Conservation (phyloP, 1,284 basidiomycete species). For the Sphaerobolus stellatus region DNA sequence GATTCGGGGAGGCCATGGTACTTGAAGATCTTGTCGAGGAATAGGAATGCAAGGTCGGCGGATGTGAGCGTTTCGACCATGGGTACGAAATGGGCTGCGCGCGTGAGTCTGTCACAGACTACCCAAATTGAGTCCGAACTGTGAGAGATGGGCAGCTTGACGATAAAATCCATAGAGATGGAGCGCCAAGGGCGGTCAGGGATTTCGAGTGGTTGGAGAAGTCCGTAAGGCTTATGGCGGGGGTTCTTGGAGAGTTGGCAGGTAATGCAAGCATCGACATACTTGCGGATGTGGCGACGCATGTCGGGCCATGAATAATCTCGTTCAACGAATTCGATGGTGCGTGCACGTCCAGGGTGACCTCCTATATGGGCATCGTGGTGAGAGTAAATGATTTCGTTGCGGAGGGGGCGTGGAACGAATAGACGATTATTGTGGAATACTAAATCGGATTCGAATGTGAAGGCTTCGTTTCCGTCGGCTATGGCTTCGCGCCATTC, state of each 20-base stretch:
- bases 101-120: slow-evolving; percentile 39
- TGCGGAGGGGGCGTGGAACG: too few relatives aligned
- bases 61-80: slow-evolving; percentile 29
- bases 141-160: slow-evolving; percentile 34
- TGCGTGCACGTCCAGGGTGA: not conserved
- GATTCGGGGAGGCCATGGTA: slow-evolving; percentile 5
- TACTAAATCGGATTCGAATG: too few relatives aligned
- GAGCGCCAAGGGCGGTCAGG: slow-evolving; percentile 37
- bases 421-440: too few relatives aligned
- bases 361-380: not conserved
- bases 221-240: slow-evolving; percentile 33
- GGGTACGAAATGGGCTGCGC: slow-evolving; percentile 25
- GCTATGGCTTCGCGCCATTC: too few relatives aligned
- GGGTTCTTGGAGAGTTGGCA: slow-evolving; percentile 2
- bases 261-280: not conserved
- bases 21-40: slow-evolving; percentile 22
- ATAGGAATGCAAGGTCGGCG: slow-evolving; percentile 17
- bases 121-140: slow-evolving; percentile 40
- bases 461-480: too few relatives aligned
- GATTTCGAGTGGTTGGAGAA: slow-evolving; percentile 32
- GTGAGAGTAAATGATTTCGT: not conserved
- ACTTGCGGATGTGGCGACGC: too few relatives aligned
- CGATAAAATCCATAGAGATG: slow-evolving; percentile 44
- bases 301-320: not conserved
- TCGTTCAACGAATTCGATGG: not conserved